Base-by-base conservation (phyloP, 1,284 basidiomycete species). In the Amylostereum areolatum region DNA sequence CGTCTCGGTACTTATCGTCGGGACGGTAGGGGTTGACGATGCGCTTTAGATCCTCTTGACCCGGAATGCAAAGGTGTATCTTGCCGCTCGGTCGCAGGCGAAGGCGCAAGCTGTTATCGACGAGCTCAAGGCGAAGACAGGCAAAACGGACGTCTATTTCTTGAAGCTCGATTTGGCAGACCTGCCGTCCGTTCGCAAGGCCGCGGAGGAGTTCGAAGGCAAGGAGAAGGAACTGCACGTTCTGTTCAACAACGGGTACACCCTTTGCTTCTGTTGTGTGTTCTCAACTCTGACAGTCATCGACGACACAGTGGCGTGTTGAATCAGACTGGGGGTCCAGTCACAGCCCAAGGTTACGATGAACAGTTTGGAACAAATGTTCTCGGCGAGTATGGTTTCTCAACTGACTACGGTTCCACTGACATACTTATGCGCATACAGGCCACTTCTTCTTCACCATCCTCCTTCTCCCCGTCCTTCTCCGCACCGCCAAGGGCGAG, bases 31-130 rank as follows among this genome's bases (percentile, higher is more conserved):
- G 39, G 30, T 49, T n/a, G 35, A 12, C 29, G 5, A 4, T 10
- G 7, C 8, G 9, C 3, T 45, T 9, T 36, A 67, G 62, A 67
- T 65, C 12, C 63, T 76, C 9, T 65, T 77, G 36, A 57, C 62
- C 9, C 63, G 72, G 53, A 69, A 73, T 48, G 75, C 77, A 4
- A 77, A 67, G 49, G 79, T 82, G 1, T 80, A 78, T 59, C 66
- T 82, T 55, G 75, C 72, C 7, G 65, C 68, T n/a, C 64, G 78
- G 24, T 67, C 62, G 43, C 59, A 62, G 45, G 50, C 59, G 18
- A 73, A 70, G 45, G 73, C 70, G 0, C 29, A 58, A 11, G 62
- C 60, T 1, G 74, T 74, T 2, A 75, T 80, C 41, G 55, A 61
- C 3, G 59, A 67, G 52, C 66, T 80, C 50, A 67, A 66, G 57